Percentiles rank a stretch among this genome's conserved stretches.
Conservation (phyloP, 305 asterid genomes). For the Fraxinus ornus region DNA sequence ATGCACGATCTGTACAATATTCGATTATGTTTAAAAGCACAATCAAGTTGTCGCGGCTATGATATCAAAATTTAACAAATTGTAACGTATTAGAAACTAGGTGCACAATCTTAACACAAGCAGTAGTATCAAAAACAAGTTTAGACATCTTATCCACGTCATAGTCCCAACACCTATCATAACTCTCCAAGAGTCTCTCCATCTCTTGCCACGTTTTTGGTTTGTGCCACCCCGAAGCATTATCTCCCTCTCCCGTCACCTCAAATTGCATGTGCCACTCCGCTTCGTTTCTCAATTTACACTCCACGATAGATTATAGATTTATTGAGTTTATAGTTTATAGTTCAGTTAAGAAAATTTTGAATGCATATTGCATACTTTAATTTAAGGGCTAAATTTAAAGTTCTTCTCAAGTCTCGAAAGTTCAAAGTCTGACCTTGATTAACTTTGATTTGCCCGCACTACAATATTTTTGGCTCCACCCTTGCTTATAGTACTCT, state of each 20-base stretch:
- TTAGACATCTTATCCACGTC: constrained; percentile 55
- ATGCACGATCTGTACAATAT: no score
- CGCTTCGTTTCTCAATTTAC: constrained; percentile 48
- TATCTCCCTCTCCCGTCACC: constrained; percentile 35
- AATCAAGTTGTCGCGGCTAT: neutral
- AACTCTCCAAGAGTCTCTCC: constrained; percentile 54
- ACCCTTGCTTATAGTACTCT: no score
- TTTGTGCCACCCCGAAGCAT: constrained; percentile 55
- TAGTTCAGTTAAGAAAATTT: no score
- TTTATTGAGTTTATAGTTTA: no score
- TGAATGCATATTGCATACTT: no score
- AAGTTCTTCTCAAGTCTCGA: no score
- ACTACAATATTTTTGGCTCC: no score
- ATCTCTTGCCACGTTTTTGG: constrained; percentile 66
- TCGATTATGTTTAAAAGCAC: no score
- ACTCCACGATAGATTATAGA: constrained; percentile 38
- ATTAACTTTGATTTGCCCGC: no score
- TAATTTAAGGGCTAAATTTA: no score
- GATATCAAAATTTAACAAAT: constrained; percentile 29
- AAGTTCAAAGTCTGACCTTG: no score
- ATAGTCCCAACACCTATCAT: constrained; percentile 73
- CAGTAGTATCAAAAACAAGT: constrained; percentile 61
- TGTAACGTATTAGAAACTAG: constrained; percentile 37
- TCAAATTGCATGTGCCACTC: constrained; percentile 68
- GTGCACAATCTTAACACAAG: constrained; percentile 27